phyloP scores from a whole-genome alignment of 768 basidiomycete species.

The Panaeolus papilionaceus region DNA sequence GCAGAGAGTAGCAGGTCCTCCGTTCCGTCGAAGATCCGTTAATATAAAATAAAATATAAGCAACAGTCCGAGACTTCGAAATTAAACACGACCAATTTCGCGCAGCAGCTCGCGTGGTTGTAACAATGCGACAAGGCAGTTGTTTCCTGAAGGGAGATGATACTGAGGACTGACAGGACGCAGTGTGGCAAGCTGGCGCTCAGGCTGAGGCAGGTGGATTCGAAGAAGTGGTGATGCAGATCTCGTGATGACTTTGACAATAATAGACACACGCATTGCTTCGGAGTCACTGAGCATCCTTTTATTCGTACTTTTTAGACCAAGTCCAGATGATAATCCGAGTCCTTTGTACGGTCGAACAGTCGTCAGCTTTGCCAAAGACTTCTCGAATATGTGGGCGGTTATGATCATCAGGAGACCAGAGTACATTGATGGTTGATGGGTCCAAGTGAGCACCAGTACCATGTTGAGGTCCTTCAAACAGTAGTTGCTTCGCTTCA shows the following conservation, averaged over 20 bases:
- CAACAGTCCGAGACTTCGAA: neutral
- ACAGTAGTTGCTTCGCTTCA: neutral
- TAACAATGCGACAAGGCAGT: slow-evolving; percentile 1
- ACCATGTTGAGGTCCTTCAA: neutral
- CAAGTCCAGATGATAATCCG: neutral
- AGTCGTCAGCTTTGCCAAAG: neutral
- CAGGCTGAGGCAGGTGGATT: neutral
- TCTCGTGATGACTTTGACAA: slow-evolving; percentile 8
- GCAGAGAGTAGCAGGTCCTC: neutral
- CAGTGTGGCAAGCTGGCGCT: neutral
- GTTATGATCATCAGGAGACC: neutral
- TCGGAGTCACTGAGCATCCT: neutral
- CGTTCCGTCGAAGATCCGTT: slow-evolving; percentile 1
- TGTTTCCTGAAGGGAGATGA: neutral
- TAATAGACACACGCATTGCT: neutral
- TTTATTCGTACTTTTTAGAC: neutral
- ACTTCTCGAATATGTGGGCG: neutral
- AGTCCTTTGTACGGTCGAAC: neutral
- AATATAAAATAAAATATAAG: neutral
- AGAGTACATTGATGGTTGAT: neutral
- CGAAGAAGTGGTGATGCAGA: neutral
- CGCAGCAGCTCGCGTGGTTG: slow-evolving; percentile 13
- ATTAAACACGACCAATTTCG: slow-evolving; percentile 3
- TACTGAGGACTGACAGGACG: neutral
- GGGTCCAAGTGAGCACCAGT: neutral